These are phyloP conservation scores for Populus simonii DNA, from an alignment of 345 rosid genomes.

Conservation along the genomic window DNA sequence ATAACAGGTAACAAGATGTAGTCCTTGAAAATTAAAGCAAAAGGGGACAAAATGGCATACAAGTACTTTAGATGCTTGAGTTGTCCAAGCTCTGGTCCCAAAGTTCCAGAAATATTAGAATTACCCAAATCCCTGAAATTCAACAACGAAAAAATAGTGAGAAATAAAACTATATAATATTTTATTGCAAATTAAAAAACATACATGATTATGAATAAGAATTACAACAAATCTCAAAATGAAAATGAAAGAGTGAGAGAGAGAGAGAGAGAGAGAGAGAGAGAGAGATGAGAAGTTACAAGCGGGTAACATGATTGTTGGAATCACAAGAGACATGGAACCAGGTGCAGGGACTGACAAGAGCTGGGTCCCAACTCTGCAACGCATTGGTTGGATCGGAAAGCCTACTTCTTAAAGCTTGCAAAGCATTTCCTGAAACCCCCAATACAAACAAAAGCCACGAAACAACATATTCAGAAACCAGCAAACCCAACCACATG, in stretches of 20 bases:
- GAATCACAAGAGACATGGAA: constrained; percentile 76
- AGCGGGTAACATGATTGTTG: constrained; percentile 56
- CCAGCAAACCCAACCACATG: not conserved
- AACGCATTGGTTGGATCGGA: constrained; percentile 69
- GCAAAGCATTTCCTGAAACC: constrained; percentile 65
- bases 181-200: too few relatives aligned
- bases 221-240: not conserved
- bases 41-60: constrained; percentile 29
- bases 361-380: constrained; percentile 88
- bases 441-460: constrained; percentile 6
- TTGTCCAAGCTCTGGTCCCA: constrained; percentile 65
- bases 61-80: constrained; percentile 63
- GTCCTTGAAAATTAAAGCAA: not conserved
- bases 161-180: not conserved
- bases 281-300: constrained; percentile 31
- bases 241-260: not conserved
- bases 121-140: constrained; percentile 64
- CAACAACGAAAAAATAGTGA: not conserved
- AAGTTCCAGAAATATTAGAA: constrained; percentile 60
- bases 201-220: not conserved
- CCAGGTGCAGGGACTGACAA: constrained; percentile 93
- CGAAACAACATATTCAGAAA: not conserved
- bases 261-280: not conserved
- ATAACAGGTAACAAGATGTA: not conserved
- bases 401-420: constrained; percentile 56